Percentiles rank a stretch among this genome's conserved stretches.
Evolutionary conservation across 805 yeast species (phyloP).

Genomic region (Yarrowia porcina): DNA sequence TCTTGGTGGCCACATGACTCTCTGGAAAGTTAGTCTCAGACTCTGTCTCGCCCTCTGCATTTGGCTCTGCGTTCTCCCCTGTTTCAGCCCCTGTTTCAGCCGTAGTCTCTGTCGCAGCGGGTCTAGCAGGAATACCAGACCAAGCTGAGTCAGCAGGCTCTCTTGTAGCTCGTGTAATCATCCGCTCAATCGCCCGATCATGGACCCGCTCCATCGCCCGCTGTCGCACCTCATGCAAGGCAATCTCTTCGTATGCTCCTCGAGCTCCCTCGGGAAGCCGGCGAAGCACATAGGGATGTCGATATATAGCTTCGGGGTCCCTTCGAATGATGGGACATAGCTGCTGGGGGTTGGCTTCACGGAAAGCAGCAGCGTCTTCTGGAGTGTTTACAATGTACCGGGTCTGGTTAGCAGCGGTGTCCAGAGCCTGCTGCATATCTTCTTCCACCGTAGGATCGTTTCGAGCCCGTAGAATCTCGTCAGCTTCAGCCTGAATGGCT

Average conservation of each 20-base stretch:
- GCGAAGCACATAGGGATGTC: background rate
- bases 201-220: background rate
- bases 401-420: background rate
- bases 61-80: background rate
- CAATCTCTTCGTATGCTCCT: slow-evolving; percentile 2
- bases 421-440: background rate
- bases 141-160: background rate
- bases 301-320: background rate
- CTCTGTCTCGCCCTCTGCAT: background rate
- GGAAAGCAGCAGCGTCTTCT: background rate
- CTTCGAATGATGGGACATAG: slow-evolving; percentile 7
- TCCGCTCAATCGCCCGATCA: background rate
- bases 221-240: background rate
- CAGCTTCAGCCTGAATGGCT: slow-evolving; percentile 12
- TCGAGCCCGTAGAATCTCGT: slow-evolving; percentile 2
- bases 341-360: slow-evolving; percentile 1
- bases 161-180: background rate
- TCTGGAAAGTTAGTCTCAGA: slow-evolving; percentile 23
- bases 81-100: background rate
- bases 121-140: background rate
- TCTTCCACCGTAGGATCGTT: background rate
- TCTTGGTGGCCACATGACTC: slow-evolving; percentile 60
- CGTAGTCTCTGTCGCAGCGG: background rate
- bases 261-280: slow-evolving; percentile 1
- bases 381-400: slow-evolving; percentile 15